Evolutionary conservation across 1,284 basidiomycete species (phyloP), one percentile per base, ranked within the genome.

Genomic region (Sphaerobolus stellatus): DNA sequence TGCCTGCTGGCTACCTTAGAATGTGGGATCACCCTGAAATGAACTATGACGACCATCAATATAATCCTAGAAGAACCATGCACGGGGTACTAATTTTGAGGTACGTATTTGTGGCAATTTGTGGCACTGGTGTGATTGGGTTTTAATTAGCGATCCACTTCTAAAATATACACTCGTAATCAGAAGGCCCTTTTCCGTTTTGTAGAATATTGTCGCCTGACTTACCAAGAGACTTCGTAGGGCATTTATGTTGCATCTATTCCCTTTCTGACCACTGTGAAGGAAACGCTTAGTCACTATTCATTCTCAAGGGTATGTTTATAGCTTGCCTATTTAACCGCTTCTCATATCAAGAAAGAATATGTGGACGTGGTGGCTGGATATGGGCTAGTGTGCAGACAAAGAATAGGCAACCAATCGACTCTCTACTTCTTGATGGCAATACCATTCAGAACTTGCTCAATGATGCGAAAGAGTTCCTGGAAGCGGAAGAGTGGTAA

Each of bases 401-500:
- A 48, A 81, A 80, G 61, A 61, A 69, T 5, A 72, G 76, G 22
- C 66, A 80, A 6, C 74, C 78, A 4, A 66, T 82, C 9, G 72
- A 71, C 48, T 81, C 80, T 3, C 76, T 84, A 52, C 74, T 83
- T 41, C 67, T 83, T 5, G 73, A 74, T 6, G 68, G 73, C 9
- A 75, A 75, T 13, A 67, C 78, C 14, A 68, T 81, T 18, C 73
- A 79, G 5, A 70, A 69, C 2, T 62, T 84, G 4, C 63, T 81
- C 7, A 61, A 70, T 16, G 81, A 84, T 58, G 76, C 75, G 0
- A 66, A 68, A 13, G 80, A 82, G 48, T 83, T 84, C 58, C 61
- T 82, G 16, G 64, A 68, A 16, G 70, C 72, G 4, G 79, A 82
- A 58, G 67, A 71, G 16, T 83, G 80, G 80, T 68, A 63, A 40